phyloP scores from a whole-genome alignment of 2,329 filamentous ascomycete genomes.

The Fusarium cicatricum region DNA sequence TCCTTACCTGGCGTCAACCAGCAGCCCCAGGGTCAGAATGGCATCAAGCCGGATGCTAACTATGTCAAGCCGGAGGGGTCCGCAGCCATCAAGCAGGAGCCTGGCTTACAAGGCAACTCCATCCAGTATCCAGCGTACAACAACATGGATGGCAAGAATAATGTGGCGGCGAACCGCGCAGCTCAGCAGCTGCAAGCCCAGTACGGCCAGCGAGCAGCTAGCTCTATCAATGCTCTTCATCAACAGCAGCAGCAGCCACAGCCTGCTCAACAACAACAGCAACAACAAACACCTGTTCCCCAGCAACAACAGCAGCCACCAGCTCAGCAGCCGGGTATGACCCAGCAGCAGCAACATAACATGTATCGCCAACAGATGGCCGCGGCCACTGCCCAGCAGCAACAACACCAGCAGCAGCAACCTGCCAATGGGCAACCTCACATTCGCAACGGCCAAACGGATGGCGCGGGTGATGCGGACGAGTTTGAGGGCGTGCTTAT shows the following conservation, averaged over 20 bases:
- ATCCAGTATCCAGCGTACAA: constrained; percentile 48
- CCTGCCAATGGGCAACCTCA: constrained; percentile 43
- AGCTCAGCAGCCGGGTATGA: constrained; percentile 41
- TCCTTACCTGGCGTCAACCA: constrained; percentile 44
- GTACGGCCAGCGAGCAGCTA: constrained; percentile 70
- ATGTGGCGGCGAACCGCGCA: constrained; percentile 62
- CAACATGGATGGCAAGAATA: constrained; percentile 47
- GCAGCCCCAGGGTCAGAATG: constrained; percentile 44
- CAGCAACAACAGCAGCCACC: constrained; percentile 45
- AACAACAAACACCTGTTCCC: constrained; percentile 26
- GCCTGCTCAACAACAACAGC: background rate
- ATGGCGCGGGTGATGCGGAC: constrained; percentile 73
- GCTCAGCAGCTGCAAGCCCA: constrained; percentile 64
- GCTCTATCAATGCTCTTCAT: constrained; percentile 71
- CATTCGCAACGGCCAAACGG: constrained; percentile 66
- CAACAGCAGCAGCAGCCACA: constrained; percentile 43
- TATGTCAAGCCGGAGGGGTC: constrained; percentile 59
- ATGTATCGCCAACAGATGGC: constrained; percentile 45
- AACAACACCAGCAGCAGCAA: constrained; percentile 43
- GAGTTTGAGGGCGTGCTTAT: constrained; percentile 68
- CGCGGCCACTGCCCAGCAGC: constrained; percentile 39
- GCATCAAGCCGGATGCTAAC: constrained; percentile 54
- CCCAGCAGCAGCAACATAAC: constrained; percentile 46
- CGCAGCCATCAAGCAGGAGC: constrained; percentile 55
- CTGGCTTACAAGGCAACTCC: constrained; percentile 46